Conservation (phyloP, 2,329 filamentous ascomycete species). For the Botrytis fragariae region DNA sequence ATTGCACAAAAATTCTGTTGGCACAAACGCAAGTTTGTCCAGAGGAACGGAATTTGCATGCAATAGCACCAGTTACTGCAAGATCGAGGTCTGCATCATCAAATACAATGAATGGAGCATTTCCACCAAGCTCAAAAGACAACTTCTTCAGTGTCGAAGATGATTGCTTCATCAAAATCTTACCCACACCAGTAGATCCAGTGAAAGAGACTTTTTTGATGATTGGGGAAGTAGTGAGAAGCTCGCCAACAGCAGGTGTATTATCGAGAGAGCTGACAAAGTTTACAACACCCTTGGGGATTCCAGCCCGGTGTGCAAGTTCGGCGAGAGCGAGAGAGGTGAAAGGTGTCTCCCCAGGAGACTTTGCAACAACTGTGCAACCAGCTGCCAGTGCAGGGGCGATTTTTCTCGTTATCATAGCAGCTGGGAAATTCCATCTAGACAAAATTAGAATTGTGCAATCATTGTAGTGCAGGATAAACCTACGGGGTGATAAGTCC, state of each 20-base stretch:
- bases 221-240: conserved; percentile 71
- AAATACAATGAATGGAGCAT: conserved; percentile 95
- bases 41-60: conserved; percentile 88
- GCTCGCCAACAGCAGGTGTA: conserved; percentile 73
- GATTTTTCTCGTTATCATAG: conserved; percentile 71
- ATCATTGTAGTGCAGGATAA: not conserved
- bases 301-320: conserved; percentile 79
- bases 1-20: conserved; percentile 79
- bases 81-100: conserved; percentile 87
- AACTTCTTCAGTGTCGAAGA: conserved; percentile 76
- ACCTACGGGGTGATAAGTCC: conserved; percentile 70
- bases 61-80: conserved; percentile 78
- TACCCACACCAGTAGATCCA: conserved; percentile 68
- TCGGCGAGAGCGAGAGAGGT: conserved; percentile 86
- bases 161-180: conserved; percentile 84
- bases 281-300: conserved; percentile 89
- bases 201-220: conserved; percentile 95
- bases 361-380: conserved; percentile 90
- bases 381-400: conserved; percentile 84
- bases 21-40: conserved; percentile 95
- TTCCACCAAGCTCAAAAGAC: conserved; percentile 90
- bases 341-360: conserved; percentile 88
- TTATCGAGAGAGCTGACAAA: conserved; percentile 78
- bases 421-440: conserved; percentile 80
- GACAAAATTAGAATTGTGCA: conserved; percentile 1